A percentile compares a stretch with the other conserved stretches of the same genome.
These are phyloP conservation scores for Haplosporangium sp. DNA, from an alignment of 371 early-diverging fungal species.

Conservation along the genomic window DNA sequence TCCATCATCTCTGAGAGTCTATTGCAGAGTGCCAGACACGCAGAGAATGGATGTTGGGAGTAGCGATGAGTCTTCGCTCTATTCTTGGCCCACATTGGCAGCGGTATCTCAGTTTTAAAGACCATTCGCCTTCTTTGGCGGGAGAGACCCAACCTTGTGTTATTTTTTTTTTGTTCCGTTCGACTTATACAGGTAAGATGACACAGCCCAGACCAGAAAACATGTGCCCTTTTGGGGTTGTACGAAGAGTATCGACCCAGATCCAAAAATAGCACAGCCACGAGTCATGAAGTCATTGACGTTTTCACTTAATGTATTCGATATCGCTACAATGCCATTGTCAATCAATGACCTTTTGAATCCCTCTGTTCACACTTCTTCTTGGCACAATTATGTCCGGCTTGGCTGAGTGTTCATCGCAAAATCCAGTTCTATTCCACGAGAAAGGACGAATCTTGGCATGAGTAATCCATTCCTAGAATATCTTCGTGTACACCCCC, in stretches of 20 bases:
- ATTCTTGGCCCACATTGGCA: too few relatives aligned
- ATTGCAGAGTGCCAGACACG: too few relatives aligned
- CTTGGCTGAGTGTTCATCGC: slow-evolving; percentile 16
- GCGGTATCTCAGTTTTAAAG: too few relatives aligned
- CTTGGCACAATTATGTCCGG: not conserved
- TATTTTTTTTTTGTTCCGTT: too few relatives aligned
- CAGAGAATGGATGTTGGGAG: too few relatives aligned
- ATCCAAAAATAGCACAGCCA: slow-evolving; percentile 14
- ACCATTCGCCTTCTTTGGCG: too few relatives aligned
- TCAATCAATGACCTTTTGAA: not conserved
- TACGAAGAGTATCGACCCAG: not conserved
- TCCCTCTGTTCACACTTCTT: not conserved
- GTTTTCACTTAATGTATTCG: not conserved
- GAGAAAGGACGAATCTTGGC: slow-evolving; percentile 10
- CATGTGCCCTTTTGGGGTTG: too few relatives aligned
- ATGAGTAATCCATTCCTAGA: slow-evolving; percentile 1
- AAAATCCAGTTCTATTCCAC: slow-evolving; percentile 14
- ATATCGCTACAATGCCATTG: not conserved
- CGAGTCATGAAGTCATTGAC: not conserved
- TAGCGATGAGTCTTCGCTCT: too few relatives aligned
- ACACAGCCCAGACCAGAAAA: not conserved
- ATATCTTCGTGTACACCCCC: not conserved
- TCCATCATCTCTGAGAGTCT: too few relatives aligned
- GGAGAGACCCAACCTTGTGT: too few relatives aligned
- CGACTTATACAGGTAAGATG: too few relatives aligned